Percentiles rank a stretch among this genome's conserved stretches.
Evolutionary conservation across 208 protist genomes (phyloP).

Genomic region (Naegleria gruberi): DNA sequence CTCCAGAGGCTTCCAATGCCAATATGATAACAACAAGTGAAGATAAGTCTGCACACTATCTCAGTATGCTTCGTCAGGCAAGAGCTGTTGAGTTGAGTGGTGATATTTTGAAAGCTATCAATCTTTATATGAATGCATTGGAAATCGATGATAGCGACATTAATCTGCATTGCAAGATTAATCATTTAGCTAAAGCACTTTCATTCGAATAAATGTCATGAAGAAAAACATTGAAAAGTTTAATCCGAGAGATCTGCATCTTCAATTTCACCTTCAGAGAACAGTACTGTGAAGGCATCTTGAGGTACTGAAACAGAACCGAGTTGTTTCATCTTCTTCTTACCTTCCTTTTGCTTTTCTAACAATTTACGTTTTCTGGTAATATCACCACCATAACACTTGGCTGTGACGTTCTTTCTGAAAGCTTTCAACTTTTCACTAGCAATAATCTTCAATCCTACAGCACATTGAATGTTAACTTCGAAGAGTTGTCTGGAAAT

Average conservation of each 20-base stretch:
- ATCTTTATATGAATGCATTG: neutral
- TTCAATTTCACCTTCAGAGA: neutral
- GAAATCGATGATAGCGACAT: neutral
- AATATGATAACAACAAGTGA: neutral
- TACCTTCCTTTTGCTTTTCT: conserved; percentile 92
- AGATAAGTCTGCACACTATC: neutral
- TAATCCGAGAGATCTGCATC: neutral
- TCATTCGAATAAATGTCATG: too few species aligned
- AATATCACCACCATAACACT: conserved; percentile 89
- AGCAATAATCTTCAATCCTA: conserved; percentile 74
- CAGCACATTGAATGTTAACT: conserved; percentile 75
- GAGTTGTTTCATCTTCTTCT: conserved; percentile 87
- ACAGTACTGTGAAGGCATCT: conserved; percentile 54
- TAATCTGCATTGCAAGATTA: conserved; percentile 13
- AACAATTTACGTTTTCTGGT: conserved; percentile 90
- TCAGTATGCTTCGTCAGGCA: neutral
- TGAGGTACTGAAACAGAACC: conserved; percentile 81
- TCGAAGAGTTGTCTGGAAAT: conserved; percentile 74
- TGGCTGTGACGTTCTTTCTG: conserved; percentile 83
- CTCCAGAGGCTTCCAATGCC: neutral
- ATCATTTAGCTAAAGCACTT: neutral
- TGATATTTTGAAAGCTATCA: neutral
- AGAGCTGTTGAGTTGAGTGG: neutral
- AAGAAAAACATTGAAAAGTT: too few species aligned
- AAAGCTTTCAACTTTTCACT: conserved; percentile 81